A percentile compares a stretch with the other conserved stretches of the same genome.
Evolutionary conservation across 2,329 filamentous ascomycete genomes (phyloP).

Genomic region (Hymenoscyphus scutula): DNA sequence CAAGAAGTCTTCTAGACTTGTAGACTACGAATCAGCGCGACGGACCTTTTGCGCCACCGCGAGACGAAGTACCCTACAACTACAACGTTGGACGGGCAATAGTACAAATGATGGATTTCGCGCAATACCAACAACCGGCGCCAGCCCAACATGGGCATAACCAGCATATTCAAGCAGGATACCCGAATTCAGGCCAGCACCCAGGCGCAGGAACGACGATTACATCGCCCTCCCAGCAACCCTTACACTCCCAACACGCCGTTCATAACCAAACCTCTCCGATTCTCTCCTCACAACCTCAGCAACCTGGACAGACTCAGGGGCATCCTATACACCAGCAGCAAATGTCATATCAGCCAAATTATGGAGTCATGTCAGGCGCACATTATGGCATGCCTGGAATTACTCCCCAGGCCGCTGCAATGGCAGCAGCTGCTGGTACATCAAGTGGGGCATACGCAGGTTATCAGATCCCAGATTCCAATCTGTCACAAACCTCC

Average conservation of each 20-base stretch:
- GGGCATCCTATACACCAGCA: constrained; percentile 54
- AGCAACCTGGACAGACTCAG: constrained; percentile 63
- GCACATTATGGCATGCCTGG: constrained; percentile 83
- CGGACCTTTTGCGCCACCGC: constrained; percentile 17
- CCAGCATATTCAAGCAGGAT: constrained; percentile 57
- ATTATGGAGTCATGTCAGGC: constrained; percentile 71
- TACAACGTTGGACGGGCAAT: constrained; percentile 28
- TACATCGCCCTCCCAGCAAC: constrained; percentile 70
- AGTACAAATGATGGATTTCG: constrained; percentile 67
- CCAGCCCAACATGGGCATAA: constrained; percentile 61
- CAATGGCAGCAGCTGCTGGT: constrained; percentile 88
- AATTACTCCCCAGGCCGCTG: constrained; percentile 71
- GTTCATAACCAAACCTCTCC: constrained; percentile 70
- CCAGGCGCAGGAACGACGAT: constrained; percentile 51
- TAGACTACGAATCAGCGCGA: constrained; percentile 17
- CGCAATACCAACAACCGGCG: constrained; percentile 64
- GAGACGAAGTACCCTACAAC: constrained; percentile 27
- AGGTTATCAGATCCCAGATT: constrained; percentile 72
- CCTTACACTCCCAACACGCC: constrained; percentile 59
- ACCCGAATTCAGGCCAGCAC: constrained; percentile 58
- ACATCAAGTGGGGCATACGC: constrained; percentile 69
- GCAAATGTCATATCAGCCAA: constrained; percentile 75
- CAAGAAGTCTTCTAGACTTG: neutral
- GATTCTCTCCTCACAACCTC: constrained; percentile 75
- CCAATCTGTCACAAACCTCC: constrained; percentile 66